Percentiles rank a stretch among this genome's conserved stretches.
phyloP scores from a whole-genome alignment of 495 filamentous ascomycete genomes.

The Tuber microsphaerosporum region DNA sequence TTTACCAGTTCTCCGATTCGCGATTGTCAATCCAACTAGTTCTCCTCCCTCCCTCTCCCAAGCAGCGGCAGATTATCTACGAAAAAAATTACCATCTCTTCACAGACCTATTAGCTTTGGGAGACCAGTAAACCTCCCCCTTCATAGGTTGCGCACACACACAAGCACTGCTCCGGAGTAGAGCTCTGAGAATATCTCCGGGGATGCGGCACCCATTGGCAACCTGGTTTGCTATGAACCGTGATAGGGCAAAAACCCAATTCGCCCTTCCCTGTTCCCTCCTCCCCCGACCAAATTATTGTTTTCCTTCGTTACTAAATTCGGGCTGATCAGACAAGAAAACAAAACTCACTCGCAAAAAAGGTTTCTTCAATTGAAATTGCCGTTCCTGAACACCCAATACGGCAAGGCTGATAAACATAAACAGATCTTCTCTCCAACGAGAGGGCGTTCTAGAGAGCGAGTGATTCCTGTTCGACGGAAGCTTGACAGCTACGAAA shows the following conservation, averaged over 20 bases:
- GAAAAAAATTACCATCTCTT: background rate
- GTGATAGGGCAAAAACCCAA: background rate
- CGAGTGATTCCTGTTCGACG: background rate
- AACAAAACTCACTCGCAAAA: background rate
- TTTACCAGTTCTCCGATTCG: background rate
- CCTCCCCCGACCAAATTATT: background rate
- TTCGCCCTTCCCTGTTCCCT: background rate
- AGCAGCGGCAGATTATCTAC: background rate
- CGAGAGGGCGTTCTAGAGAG: background rate
- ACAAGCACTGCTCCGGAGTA: background rate
- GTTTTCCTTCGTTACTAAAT: background rate
- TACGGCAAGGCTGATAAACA: background rate
- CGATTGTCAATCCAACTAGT: background rate
- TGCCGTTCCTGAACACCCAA: background rate
- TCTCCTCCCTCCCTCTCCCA: background rate
- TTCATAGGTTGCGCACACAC: background rate
- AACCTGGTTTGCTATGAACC: background rate
- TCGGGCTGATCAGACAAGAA: background rate
- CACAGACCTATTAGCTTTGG: background rate
- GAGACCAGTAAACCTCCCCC: background rate
- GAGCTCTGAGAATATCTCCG: background rate
- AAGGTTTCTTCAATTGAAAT: background rate
- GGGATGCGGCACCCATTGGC: background rate
- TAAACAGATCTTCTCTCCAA: background rate
- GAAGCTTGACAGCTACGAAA: background rate